Conservation (phyloP, 495 filamentous ascomycete species). For the Talaromyces nanjingensis region DNA sequence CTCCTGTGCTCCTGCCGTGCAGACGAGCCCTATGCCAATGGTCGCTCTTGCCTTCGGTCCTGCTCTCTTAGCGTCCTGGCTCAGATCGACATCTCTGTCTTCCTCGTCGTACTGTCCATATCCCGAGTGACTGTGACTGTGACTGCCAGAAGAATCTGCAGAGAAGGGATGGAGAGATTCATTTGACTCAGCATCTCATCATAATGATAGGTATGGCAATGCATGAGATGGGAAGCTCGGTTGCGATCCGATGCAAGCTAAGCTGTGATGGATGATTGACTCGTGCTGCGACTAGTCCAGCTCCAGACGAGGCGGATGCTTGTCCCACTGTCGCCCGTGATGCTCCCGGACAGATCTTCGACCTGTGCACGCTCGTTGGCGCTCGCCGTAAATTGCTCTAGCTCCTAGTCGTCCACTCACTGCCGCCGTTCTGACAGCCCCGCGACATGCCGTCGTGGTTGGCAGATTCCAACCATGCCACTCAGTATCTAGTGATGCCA, state of each 20-base stretch:
- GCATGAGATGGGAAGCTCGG: background rate
- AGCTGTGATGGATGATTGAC: background rate
- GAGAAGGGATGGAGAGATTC: background rate
- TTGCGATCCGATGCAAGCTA: conserved; percentile 10
- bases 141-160: background rate
- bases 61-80: background rate
- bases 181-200: background rate
- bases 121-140: no score
- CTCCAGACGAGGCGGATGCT: background rate
- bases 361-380: conserved; percentile 7
- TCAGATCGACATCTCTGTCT: no score
- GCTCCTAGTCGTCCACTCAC: conserved; percentile 4
- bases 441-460: background rate
- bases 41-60: background rate
- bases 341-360: conserved; percentile 4
- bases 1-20: no score
- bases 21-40: background rate
- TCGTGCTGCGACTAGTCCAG: background rate
- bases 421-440: conserved; percentile 3
- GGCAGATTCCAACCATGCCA: background rate
- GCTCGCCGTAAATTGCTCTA: conserved; percentile 5
- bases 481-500: background rate
- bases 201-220: background rate
- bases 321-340: background rate
- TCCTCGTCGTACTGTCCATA: no score